Percentiles rank a stretch among this genome's conserved stretches.
Conservation (phyloP, 495 filamentous ascomycete genomes). For the Tuber aestivum region DNA sequence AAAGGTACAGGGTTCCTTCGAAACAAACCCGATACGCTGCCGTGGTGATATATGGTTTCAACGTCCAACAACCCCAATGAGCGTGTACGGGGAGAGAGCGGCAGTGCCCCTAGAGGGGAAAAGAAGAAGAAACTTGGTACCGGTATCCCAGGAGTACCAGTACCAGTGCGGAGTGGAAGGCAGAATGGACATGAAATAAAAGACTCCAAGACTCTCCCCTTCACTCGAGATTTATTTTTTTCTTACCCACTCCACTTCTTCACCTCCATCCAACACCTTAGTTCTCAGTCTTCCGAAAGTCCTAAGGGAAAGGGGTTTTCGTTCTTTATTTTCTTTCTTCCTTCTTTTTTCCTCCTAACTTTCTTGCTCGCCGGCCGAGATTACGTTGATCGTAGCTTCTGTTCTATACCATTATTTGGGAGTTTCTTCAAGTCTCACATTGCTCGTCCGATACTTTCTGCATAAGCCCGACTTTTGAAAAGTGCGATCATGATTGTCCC, state of each 20-base stretch:
- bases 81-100: background rate
- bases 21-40: constrained; percentile 37
- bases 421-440: constrained; percentile 18
- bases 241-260: constrained; percentile 25
- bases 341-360: constrained; percentile 23
- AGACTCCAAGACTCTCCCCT: constrained; percentile 5
- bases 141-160: background rate
- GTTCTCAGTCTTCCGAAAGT: constrained; percentile 25
- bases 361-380: constrained; percentile 40
- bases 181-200: constrained; percentile 2
- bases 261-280: constrained; percentile 26
- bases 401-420: constrained; percentile 18
- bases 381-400: constrained; percentile 41
- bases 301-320: constrained; percentile 30
- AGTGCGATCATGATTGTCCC: constrained; percentile 32
- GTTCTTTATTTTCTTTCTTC: constrained; percentile 33
- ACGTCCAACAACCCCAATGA: constrained; percentile 10
- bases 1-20: constrained; percentile 23
- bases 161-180: background rate
- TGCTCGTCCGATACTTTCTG: constrained; percentile 3
- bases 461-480: constrained; percentile 10
- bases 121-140: constrained; percentile 6
- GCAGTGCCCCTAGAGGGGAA: background rate
- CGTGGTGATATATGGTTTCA: constrained; percentile 33
- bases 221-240: constrained; percentile 18